phyloP scores from a whole-genome alignment of 371 early-diverging fungal species.

The Umbelopsis sp. region DNA sequence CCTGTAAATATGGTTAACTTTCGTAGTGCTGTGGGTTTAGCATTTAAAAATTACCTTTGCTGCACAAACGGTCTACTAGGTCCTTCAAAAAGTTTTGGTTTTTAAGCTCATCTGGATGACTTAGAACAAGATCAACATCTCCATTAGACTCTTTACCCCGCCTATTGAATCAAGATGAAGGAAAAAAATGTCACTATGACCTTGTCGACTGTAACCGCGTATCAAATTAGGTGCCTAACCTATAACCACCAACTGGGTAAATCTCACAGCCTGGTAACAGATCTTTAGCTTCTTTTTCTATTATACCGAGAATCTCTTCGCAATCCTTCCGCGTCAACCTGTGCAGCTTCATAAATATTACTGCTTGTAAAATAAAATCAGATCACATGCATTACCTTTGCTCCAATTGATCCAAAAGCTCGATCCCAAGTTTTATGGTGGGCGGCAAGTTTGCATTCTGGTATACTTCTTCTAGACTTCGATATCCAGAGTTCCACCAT shows the following conservation, averaged over 20 bases:
- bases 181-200: too few species aligned
- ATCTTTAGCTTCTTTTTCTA: conserved; percentile 31
- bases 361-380: background rate
- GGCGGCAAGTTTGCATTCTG: conserved; percentile 36
- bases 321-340: conserved; percentile 52
- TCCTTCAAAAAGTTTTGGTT: conserved; percentile 30
- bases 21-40: background rate
- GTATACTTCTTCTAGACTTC: conserved; percentile 45
- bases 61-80: conserved; percentile 28
- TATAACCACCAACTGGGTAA: conserved; percentile 56
- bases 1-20: conserved; percentile 9
- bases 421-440: conserved; percentile 37
- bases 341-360: background rate
- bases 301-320: conserved; percentile 47
- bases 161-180: conserved; percentile 9
- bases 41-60: conserved; percentile 28
- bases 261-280: conserved; percentile 33
- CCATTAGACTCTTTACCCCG: conserved; percentile 56
- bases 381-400: conserved; percentile 29
- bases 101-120: conserved; percentile 30
- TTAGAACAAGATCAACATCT: conserved; percentile 57
- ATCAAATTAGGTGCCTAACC: conserved; percentile 19
- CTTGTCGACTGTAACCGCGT: too few species aligned
- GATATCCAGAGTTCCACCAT: conserved; percentile 57
- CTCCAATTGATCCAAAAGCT: conserved; percentile 45